phyloP scores from a whole-genome alignment of 768 basidiomycete genomes.

The Russula vinacea region DNA sequence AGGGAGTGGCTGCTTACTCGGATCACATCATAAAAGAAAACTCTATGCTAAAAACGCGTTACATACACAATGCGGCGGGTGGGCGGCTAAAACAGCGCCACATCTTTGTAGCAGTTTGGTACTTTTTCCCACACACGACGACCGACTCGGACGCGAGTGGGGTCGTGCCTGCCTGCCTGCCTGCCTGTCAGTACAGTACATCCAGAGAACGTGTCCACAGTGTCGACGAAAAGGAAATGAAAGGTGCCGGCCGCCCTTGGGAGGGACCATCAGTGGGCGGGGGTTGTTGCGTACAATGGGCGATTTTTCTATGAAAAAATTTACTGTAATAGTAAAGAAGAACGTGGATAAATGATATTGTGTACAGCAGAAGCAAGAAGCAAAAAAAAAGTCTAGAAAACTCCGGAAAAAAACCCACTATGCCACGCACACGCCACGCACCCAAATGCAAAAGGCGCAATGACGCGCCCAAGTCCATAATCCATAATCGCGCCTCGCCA shows the following conservation, averaged over 20 bases:
- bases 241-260: no score
- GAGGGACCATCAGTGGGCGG: no score
- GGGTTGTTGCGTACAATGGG: not conserved
- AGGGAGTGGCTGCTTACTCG: no score
- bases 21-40: not conserved
- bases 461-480: conserved; percentile 9
- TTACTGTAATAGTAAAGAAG: not conserved
- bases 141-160: not conserved
- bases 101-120: no score
- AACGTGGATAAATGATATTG: no score
- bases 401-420: not conserved
- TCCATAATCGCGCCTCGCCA: conserved; percentile 9
- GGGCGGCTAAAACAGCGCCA: not conserved
- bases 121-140: not conserved
- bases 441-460: not conserved
- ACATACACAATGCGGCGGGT: not conserved
- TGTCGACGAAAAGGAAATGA: no score
- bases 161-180: no score
- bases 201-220: no score
- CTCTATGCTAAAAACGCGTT: no score
- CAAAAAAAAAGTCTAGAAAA: not conserved
- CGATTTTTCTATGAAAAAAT: not conserved
- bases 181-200: no score
- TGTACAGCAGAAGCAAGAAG: not conserved
- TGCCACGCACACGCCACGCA: conserved; percentile 2